Conservation (phyloP, 208 protist species). For the Acanthamoeba castellanii region DNA sequence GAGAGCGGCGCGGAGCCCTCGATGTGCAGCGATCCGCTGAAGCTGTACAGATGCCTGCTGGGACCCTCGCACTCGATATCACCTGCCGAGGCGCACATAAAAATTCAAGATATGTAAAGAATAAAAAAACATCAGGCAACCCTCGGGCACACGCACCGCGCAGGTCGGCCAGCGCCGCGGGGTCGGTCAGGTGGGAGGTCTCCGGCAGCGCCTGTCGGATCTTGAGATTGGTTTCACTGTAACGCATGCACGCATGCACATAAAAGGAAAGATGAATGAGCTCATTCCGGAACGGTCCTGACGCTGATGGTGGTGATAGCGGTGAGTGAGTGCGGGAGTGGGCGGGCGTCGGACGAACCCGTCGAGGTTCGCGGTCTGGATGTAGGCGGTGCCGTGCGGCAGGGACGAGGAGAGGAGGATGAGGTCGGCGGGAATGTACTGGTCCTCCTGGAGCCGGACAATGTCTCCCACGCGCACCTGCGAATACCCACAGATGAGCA, state of each 20-base stretch:
- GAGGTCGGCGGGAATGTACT: constrained; percentile 94
- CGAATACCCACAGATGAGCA: constrained; percentile 80
- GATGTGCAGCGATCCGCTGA: constrained; percentile 76
- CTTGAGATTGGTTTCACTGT: constrained; percentile 76
- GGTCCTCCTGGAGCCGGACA: constrained; percentile 78
- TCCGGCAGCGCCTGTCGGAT: constrained; percentile 41
- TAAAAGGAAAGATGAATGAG: neutral
- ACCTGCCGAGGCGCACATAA: neutral
- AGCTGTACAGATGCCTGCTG: constrained; percentile 88
- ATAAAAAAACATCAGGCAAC: neutral
- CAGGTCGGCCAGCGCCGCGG: neutral
- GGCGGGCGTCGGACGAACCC: constrained; percentile 79
- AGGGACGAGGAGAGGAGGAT: constrained; percentile 91
- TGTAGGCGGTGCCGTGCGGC: constrained; percentile 87
- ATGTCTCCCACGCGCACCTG: constrained; percentile 66
- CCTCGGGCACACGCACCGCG: too few species aligned
- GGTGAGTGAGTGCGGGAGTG: neutral
- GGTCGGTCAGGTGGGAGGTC: constrained; percentile 28
- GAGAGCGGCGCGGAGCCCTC: neutral
- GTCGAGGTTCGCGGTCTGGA: constrained; percentile 95
- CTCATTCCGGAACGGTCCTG: too few species aligned
- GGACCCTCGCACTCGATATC: constrained; percentile 84
- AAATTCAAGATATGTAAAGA: neutral
- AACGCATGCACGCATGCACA: too few species aligned
- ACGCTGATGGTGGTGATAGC: neutral